These are phyloP conservation scores for Eragrostis curvula DNA, from an alignment of 176 grass and related monocot species.

Conservation along the genomic window DNA sequence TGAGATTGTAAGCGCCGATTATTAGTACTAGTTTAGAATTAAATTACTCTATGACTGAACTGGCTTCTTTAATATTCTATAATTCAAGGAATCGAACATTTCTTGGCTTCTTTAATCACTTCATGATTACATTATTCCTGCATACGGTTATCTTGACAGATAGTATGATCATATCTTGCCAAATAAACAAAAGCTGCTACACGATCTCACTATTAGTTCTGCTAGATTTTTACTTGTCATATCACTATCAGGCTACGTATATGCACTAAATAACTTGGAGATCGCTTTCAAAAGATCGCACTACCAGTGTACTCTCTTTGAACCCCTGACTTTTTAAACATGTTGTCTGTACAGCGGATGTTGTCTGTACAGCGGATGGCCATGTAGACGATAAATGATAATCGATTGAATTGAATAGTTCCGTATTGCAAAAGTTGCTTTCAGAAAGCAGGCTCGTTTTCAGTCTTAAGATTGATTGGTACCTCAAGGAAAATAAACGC, in stretches of 20 bases:
- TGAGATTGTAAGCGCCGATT: not conserved
- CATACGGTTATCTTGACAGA: slow-evolving; percentile 1
- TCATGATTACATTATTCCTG: not conserved
- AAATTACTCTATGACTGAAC: not conserved
- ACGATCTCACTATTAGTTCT: not conserved
- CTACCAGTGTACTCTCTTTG: not conserved
- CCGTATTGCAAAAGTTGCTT: not conserved
- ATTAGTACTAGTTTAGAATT: not conserved
- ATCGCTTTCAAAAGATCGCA: not conserved
- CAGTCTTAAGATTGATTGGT: not conserved
- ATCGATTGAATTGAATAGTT: not conserved
- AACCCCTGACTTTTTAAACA: not conserved
- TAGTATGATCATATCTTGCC: not conserved
- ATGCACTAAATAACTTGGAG: not conserved
- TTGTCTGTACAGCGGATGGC: not conserved
- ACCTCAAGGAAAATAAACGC: not conserved
- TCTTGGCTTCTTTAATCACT: not conserved
- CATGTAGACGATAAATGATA: not conserved
- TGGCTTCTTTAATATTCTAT: not conserved
- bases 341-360: not conserved
- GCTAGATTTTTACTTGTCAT: not conserved
- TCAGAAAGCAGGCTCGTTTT: not conserved
- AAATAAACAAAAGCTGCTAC: not conserved
- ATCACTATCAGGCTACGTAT: not conserved
- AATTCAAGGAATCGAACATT: no score